A percentile compares a stretch with the other conserved stretches of the same genome.
Evolutionary conservation across 345 rosid genomes (phyloP).

Genomic region (Populus alba): DNA sequence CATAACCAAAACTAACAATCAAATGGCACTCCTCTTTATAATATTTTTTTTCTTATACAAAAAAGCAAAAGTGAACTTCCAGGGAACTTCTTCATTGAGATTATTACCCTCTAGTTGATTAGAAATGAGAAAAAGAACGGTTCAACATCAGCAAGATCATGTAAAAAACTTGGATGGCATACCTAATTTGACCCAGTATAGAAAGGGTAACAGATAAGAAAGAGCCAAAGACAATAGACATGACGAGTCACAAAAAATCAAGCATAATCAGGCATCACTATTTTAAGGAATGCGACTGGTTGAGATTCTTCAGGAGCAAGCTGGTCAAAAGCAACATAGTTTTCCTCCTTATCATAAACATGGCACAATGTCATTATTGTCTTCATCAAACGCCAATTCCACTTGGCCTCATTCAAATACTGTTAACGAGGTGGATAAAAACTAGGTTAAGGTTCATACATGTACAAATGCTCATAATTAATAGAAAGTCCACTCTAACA

Average conservation of each 20-base stretch:
- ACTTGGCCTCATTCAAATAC: slow-evolving; percentile 77
- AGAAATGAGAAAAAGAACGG: background rate
- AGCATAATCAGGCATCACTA: slow-evolving; percentile 68
- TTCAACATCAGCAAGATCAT: background rate
- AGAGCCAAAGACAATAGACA: slow-evolving; percentile 10
- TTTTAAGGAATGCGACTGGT: slow-evolving; percentile 69
- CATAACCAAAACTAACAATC: background rate
- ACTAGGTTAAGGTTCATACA: background rate
- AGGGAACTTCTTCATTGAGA: slow-evolving; percentile 27
- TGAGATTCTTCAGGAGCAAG: slow-evolving; percentile 68
- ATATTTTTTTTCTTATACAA: background rate
- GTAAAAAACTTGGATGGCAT: slow-evolving; percentile 15
- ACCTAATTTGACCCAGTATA: slow-evolving; percentile 22
- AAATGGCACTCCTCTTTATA: background rate
- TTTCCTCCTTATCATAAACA: slow-evolving; percentile 65
- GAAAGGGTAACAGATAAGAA: slow-evolving; percentile 15
- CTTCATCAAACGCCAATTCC: slow-evolving; percentile 97
- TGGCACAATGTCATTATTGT: slow-evolving; percentile 88
- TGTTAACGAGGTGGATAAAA: slow-evolving; percentile 28
- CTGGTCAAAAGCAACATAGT: slow-evolving; percentile 65
- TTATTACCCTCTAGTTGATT: background rate
- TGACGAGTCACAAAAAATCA: slow-evolving; percentile 17
- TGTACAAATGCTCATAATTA: background rate
- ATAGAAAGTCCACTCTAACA: background rate
- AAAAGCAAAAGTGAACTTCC: slow-evolving; percentile 15